Percentiles rank a stretch among this genome's conserved stretches.
These are phyloP conservation scores for Cryptococcus hybrid DNA, from an alignment of 1,284 basidiomycete genomes.

Conservation along the genomic window DNA sequence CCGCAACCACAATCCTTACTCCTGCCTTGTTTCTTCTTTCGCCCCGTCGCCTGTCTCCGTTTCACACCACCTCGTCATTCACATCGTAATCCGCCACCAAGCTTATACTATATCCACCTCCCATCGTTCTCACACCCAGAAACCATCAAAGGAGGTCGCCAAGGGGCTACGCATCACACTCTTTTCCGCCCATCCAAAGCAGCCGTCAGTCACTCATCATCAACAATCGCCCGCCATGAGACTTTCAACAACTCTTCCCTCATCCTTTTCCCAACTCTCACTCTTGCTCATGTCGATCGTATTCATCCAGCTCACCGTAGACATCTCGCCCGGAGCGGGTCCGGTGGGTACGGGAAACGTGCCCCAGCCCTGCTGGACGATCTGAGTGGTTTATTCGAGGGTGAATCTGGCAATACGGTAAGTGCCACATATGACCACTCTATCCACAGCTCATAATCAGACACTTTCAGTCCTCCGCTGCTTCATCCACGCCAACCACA, in stretches of 20 bases:
- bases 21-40: no score
- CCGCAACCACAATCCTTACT: no score
- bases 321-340: neutral
- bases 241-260: constrained; percentile 9
- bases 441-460: neutral
- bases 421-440: no score
- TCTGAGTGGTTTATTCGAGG: no score
- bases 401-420: no score
- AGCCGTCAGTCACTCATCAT: neutral
- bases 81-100: no score
- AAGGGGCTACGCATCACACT: no score
- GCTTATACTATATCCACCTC: neutral
- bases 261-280: constrained; percentile 7
- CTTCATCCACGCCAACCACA: neutral
- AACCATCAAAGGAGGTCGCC: neutral
- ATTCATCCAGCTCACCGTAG: constrained; percentile 2
- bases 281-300: constrained; percentile 1
- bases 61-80: no score
- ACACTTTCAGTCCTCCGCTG: neutral
- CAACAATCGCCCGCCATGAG: constrained; percentile 5
- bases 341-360: neutral
- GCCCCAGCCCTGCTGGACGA: no score
- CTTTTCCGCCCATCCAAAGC: neutral
- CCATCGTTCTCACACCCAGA: no score
- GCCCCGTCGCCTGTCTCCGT: no score